A percentile compares a stretch with the other conserved stretches of the same genome.
Conservation (phyloP, 495 filamentous ascomycete genomes). For the Thermochaetoides thermophila region DNA sequence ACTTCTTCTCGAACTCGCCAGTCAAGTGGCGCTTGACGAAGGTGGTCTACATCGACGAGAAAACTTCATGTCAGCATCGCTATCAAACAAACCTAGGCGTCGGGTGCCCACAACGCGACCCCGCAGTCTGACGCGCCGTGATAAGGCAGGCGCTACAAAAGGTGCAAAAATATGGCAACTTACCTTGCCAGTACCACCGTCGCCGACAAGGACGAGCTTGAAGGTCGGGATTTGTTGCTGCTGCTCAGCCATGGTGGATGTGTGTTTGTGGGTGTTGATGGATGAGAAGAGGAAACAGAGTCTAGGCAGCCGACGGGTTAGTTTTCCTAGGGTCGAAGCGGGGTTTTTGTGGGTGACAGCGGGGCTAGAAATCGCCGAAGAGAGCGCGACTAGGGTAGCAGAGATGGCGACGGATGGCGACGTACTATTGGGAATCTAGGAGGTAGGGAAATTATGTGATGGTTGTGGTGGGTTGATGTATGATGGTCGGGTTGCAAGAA, state of each 20-base stretch:
- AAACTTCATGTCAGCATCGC: conserved; percentile 13
- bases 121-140: conserved; percentile 10
- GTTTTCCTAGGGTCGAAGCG: conserved; percentile 8
- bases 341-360: conserved; percentile 6
- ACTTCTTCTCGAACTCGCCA: conserved; percentile 99
- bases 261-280: conserved; percentile 12
- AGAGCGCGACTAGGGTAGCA: too few relatives aligned
- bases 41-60: conserved; percentile 64
- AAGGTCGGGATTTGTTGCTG: conserved; percentile 51
- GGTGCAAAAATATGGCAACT: conserved; percentile 10
- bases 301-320: conserved; percentile 15
- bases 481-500: conserved; percentile 17
- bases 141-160: not conserved
- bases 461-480: not conserved
- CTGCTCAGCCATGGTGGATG: conserved; percentile 45
- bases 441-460: conserved; percentile 6
- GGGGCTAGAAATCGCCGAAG: conserved; percentile 2
- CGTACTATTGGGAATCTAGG: conserved; percentile 14
- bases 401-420: conserved; percentile 1
- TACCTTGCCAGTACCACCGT: conserved; percentile 99
- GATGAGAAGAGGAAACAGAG: conserved; percentile 11
- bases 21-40: conserved; percentile 99
- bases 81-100: conserved; percentile 1
- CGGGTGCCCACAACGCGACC: conserved; percentile 8
- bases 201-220: conserved; percentile 99